Base-by-base conservation (phyloP, 257 asterid species). In the Catharanthus roseus region DNA sequence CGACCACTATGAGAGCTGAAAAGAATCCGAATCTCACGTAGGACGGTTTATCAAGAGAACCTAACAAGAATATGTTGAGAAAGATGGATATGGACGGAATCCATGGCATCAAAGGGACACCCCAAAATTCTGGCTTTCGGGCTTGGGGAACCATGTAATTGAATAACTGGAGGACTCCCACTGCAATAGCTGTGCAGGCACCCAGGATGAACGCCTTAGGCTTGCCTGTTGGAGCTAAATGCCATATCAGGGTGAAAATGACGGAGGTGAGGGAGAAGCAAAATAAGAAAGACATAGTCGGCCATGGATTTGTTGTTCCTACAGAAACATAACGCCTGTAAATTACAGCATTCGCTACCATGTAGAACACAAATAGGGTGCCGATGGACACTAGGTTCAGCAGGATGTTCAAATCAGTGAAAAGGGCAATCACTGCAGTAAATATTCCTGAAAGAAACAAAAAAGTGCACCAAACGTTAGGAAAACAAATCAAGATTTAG, bases 81-180 rank as follows among this genome's bases (percentile, higher is more conserved):
- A 86, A 88, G 73, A 95, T 88, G 67, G 99, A 95, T 26, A 82
- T 34, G 68, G 93, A 88, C 58, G 99, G 99, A 26, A 89, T 83
- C 99, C 99, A 95, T 24, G 99, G 99, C 99, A 95, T 91, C 65
- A 91, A 33, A 0, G 97, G 99, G 72, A 95, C 97, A 34, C 99
- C 97, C 99, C 99, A 95, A 34, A 83, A 80, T 81, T 89, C 92
- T 0, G 99, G 99, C 78, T 82, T 86, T 24, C 85, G 83, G 3
- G 87, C 91, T 71, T 88, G 93, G 0, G 95, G 90, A 63, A 95
- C 93, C 93, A 78, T 81, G 77, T 65, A 73, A 67, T 81, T 80
- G 83, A 91, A 91, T 24, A 91, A 38, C n/a, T 82, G 87, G 47
- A 90, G 56, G 1, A 87, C 63, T 0, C 85, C 89, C 0, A 88